Conservation (phyloP, 208 protist species). For the Tetramitus jugosus region DNA sequence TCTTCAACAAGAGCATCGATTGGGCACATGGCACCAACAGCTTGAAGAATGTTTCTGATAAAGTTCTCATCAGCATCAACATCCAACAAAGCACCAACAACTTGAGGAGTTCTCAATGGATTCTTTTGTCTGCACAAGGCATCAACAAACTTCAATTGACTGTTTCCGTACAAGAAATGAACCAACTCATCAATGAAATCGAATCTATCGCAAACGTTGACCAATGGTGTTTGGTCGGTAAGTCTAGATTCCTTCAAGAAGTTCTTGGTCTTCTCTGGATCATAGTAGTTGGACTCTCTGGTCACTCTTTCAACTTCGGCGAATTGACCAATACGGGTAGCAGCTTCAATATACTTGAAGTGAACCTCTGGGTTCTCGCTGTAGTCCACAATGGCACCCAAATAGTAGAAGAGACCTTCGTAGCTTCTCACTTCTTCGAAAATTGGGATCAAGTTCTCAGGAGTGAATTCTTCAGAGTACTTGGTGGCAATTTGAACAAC, state of each 20-base stretch:
- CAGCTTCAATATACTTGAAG: slow-evolving; percentile 99
- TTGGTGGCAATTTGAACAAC: slow-evolving; percentile 96
- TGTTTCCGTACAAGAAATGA: slow-evolving; percentile 89
- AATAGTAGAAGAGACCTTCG: slow-evolving; percentile 92
- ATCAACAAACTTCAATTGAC: slow-evolving; percentile 93
- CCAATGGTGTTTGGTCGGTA: slow-evolving; percentile 95
- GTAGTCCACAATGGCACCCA: slow-evolving; percentile 90
- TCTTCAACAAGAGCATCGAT: slow-evolving; percentile 68
- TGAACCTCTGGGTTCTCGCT: slow-evolving; percentile 92
- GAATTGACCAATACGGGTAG: slow-evolving; percentile 88
- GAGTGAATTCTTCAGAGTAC: slow-evolving; percentile 90
- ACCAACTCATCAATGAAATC: slow-evolving; percentile 96
- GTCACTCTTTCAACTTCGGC: slow-evolving; percentile 98
- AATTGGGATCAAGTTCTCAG: slow-evolving; percentile 84
- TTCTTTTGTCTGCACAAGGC: slow-evolving; percentile 88
- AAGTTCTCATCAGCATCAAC: slow-evolving; percentile 91
- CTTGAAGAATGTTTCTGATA: slow-evolving; percentile 84
- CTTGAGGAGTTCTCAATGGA: slow-evolving; percentile 88
- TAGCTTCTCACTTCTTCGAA: slow-evolving; percentile 90
- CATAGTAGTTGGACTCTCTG: slow-evolving; percentile 91
- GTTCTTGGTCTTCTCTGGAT: slow-evolving; percentile 93
- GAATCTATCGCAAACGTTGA: slow-evolving; percentile 99
- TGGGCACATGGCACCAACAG: slow-evolving; percentile 88
- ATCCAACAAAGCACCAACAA: slow-evolving; percentile 97
- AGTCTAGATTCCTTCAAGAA: slow-evolving; percentile 98